These are phyloP conservation scores for Ilex asprella DNA, from an alignment of 257 asterid genomes.

Conservation along the genomic window DNA sequence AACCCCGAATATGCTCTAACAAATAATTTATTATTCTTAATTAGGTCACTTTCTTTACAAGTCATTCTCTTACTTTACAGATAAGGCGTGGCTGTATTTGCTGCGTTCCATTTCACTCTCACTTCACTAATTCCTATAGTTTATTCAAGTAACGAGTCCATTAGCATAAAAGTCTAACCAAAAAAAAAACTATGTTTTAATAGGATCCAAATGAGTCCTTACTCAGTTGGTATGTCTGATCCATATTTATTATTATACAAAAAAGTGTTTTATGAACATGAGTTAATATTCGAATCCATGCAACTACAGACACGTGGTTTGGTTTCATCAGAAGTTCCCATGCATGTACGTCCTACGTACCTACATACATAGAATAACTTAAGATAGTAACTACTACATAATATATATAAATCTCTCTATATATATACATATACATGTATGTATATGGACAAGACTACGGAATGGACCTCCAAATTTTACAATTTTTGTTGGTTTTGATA, in stretches of 20 bases:
- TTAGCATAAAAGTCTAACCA: background rate
- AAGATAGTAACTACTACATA: too few species aligned
- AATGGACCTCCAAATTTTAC: too few species aligned
- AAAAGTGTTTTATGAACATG: background rate
- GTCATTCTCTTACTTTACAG: conserved; percentile 23
- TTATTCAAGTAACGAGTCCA: background rate
- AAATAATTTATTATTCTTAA: background rate
- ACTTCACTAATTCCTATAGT: background rate
- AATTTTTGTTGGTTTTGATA: too few species aligned
- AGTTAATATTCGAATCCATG: conserved; percentile 5
- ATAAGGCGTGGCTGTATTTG: conserved; percentile 8
- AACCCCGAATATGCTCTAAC: too few species aligned
- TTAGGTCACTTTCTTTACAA: conserved; percentile 18
- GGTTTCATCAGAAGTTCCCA: conserved; percentile 10
- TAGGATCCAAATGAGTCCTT: background rate
- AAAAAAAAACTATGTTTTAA: too few species aligned
- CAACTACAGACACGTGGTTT: conserved; percentile 16
- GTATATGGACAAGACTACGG: too few species aligned
- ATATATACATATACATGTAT: too few species aligned
- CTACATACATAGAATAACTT: background rate
- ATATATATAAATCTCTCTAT: too few species aligned
- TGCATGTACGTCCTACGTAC: conserved; percentile 22
- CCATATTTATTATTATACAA: background rate
- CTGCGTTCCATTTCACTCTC: conserved; percentile 6
- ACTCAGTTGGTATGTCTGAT: conserved; percentile 20